Percentiles rank a stretch among this genome's conserved stretches.
phyloP scores from a whole-genome alignment of 176 grass and related monocot genomes.

The Phragmites australis region DNA sequence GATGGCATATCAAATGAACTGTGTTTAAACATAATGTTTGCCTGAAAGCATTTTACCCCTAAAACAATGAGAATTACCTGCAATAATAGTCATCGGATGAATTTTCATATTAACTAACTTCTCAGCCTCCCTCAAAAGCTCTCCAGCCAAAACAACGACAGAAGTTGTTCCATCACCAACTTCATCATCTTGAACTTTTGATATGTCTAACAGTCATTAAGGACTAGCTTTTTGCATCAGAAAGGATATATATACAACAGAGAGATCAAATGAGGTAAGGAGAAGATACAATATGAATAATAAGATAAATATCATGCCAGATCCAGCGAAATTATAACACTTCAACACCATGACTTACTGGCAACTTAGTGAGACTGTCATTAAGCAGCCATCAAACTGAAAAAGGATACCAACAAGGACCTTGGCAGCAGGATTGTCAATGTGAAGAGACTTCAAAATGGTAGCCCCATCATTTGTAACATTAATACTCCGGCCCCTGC shows the following conservation, averaged over 20 bases:
- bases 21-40: neutral
- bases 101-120: conserved; percentile 89
- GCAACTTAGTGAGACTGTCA: neutral
- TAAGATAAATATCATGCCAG: neutral
- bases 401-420: conserved; percentile 98
- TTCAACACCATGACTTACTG: neutral
- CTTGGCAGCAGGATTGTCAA: conserved; percentile 93
- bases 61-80: conserved; percentile 49
- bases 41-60: neutral
- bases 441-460: conserved; percentile 94
- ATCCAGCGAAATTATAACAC: neutral
- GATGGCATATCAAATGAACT: neutral
- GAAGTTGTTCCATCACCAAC: conserved; percentile 97
- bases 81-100: conserved; percentile 98
- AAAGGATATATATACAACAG: neutral
- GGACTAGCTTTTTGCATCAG: conserved; percentile 26
- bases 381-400: neutral
- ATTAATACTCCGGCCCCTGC: conserved; percentile 74
- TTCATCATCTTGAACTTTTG: conserved; percentile 98
- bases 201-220: conserved; percentile 77
- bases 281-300: neutral
- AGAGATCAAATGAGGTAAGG: neutral
- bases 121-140: conserved; percentile 87
- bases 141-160: conserved; percentile 95
- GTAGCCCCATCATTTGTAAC: conserved; percentile 98